Conservation (phyloP, 805 yeast species). For the Blastobotrys americana region DNA sequence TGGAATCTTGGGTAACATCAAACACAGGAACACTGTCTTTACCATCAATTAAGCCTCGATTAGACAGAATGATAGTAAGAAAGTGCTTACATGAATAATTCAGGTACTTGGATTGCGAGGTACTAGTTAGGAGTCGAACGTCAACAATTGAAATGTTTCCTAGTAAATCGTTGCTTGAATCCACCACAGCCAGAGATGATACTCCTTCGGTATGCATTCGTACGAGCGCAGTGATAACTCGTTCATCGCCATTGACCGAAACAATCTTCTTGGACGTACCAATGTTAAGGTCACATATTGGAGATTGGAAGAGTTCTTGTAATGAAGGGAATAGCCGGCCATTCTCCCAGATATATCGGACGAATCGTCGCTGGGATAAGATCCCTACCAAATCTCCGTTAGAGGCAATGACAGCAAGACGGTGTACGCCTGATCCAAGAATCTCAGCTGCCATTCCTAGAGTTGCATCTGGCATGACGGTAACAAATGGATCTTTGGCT, state of each 20-base stretch:
- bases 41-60: constrained; percentile 88
- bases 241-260: constrained; percentile 79
- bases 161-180: constrained; percentile 60
- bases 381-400: constrained; percentile 65
- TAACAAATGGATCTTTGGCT: constrained; percentile 82
- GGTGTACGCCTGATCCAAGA: constrained; percentile 91
- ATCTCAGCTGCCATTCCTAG: constrained; percentile 73
- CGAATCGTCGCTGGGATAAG: constrained; percentile 81
- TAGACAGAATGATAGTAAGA: constrained; percentile 74
- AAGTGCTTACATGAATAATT: constrained; percentile 82
- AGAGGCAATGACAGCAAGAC: constrained; percentile 66
- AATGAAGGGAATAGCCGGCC: constrained; percentile 78
- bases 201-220: constrained; percentile 80
- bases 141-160: constrained; percentile 95
- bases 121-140: constrained; percentile 77
- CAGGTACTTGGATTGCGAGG: constrained; percentile 77
- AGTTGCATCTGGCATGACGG: constrained; percentile 54
- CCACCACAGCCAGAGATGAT: constrained; percentile 89
- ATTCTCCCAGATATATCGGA: constrained; percentile 85
- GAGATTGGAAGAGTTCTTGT: constrained; percentile 62
- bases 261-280: constrained; percentile 61
- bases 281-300: constrained; percentile 65
- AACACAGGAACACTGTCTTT: constrained; percentile 95
- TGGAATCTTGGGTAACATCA: constrained; percentile 74
- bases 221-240: constrained; percentile 75